Evolutionary conservation across 345 rosid species (phyloP).

Genomic region (Erucastrum elatum): DNA sequence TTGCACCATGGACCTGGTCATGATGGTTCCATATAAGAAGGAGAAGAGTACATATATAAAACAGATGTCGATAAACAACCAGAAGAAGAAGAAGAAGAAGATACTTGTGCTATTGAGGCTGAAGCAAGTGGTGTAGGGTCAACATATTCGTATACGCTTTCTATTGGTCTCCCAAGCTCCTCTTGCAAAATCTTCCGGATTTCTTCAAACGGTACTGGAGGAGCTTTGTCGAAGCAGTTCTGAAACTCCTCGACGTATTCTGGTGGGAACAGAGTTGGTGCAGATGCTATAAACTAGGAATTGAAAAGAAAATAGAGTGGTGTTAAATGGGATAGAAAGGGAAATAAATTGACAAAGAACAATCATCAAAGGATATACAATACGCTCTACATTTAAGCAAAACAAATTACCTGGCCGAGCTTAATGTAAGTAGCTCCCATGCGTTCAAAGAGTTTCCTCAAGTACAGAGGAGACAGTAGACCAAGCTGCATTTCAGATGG

Average conservation of each 20-base stretch:
- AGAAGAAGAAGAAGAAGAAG: constrained; percentile 13
- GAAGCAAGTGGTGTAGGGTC: constrained; percentile 93
- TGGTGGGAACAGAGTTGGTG: constrained; percentile 88
- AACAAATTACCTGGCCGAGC: constrained; percentile 73
- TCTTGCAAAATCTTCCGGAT: constrained; percentile 70
- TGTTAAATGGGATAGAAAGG: background rate
- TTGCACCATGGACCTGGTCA: constrained; percentile 86
- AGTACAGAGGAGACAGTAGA: constrained; percentile 77
- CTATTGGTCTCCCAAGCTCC: constrained; percentile 87
- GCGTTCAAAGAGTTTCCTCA: constrained; percentile 92
- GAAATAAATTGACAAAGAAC: background rate
- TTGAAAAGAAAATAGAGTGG: background rate
- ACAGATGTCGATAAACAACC: background rate
- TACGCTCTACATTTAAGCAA: constrained; percentile 2
- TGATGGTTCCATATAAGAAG: constrained; percentile 15
- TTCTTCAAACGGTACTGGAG: constrained; percentile 71
- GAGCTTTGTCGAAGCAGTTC: constrained; percentile 90
- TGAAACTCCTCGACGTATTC: constrained; percentile 90
- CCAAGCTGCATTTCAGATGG: constrained; percentile 75
- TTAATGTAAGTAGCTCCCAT: constrained; percentile 99
- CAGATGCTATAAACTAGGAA: constrained; percentile 83
- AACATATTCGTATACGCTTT: constrained; percentile 75
- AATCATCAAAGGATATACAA: constrained; percentile 4
- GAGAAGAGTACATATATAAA: constrained; percentile 21
- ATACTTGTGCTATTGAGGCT: constrained; percentile 95